These are phyloP conservation scores for Chytriomyces hyalinus DNA, from an alignment of 192 early-diverging fungal genomes.

Conservation along the genomic window DNA sequence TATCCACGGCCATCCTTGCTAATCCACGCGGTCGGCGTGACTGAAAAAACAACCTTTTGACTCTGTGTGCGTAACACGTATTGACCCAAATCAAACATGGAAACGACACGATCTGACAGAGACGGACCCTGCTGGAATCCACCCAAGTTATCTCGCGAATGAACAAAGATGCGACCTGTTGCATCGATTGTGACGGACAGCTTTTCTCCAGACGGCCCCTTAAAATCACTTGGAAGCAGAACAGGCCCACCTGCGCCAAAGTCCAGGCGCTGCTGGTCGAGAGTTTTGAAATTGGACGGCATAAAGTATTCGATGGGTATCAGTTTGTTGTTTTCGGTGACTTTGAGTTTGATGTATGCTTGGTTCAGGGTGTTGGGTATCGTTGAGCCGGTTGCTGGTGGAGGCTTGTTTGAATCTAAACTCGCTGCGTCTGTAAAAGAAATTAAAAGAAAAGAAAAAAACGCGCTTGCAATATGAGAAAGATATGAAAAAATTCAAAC, in stretches of 20 bases:
- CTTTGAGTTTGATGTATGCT: slow-evolving; percentile 10
- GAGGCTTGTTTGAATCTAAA: background rate
- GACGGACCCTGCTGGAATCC: slow-evolving; percentile 11
- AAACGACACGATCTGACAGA: background rate
- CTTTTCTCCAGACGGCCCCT: background rate
- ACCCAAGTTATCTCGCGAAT: slow-evolving; percentile 17
- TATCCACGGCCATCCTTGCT: slow-evolving; percentile 1
- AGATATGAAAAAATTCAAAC: too few species aligned
- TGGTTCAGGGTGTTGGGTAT: slow-evolving; percentile 6
- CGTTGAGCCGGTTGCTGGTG: background rate
- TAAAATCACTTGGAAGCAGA: slow-evolving; percentile 20
- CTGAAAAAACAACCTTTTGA: slow-evolving; percentile 2
- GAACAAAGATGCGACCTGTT: slow-evolving; percentile 5
- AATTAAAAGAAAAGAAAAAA: background rate
- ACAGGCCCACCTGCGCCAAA: slow-evolving; percentile 22
- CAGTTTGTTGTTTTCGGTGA: background rate
- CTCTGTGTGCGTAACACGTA: background rate
- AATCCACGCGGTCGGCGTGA: slow-evolving; percentile 7
- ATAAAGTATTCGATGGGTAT: slow-evolving; percentile 14
- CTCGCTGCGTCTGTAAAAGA: background rate
- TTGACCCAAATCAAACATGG: slow-evolving; percentile 18
- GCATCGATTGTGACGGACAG: slow-evolving; percentile 19
- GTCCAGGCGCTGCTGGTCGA: slow-evolving; percentile 14
- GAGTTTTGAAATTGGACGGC: slow-evolving; percentile 12
- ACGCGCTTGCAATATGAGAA: too few species aligned